phyloP scores from a whole-genome alignment of 176 grass and related monocot species.

The Ensete ventricosum region DNA sequence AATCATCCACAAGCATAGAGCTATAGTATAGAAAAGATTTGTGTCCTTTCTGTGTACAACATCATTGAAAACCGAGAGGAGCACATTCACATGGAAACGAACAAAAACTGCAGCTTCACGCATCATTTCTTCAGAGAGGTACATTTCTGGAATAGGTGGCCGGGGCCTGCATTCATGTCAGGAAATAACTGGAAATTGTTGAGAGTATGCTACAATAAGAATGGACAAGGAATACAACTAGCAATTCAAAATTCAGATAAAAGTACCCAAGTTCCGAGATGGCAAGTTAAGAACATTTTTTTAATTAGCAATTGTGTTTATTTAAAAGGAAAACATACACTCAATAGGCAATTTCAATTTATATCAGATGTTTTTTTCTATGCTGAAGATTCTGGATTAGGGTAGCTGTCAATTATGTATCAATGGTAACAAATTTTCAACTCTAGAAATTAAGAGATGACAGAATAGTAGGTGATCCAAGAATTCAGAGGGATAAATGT shows the following conservation, averaged over 20 bases:
- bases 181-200: conserved; percentile 5
- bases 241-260: neutral
- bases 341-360: neutral
- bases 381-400: neutral
- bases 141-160: conserved; percentile 39
- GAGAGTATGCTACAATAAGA: neutral
- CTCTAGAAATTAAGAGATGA: neutral
- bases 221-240: neutral
- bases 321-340: too few species aligned
- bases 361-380: too few species aligned
- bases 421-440: neutral
- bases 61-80: conserved; percentile 36
- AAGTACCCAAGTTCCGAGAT: neutral
- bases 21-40: conserved; percentile 42
- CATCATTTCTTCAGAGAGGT: conserved; percentile 32
- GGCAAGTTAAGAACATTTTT: neutral
- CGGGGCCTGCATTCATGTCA: conserved; percentile 27
- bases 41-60: conserved; percentile 46
- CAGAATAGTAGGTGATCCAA: neutral
- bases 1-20: conserved; percentile 29
- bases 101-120: conserved; percentile 20
- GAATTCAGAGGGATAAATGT: neutral
- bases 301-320: too few species aligned
- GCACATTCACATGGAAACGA: conserved; percentile 21
- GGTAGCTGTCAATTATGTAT: neutral